Evolutionary conservation across 139 green algal genomes (phyloP).

Genomic region (Picochlorum sp.): DNA sequence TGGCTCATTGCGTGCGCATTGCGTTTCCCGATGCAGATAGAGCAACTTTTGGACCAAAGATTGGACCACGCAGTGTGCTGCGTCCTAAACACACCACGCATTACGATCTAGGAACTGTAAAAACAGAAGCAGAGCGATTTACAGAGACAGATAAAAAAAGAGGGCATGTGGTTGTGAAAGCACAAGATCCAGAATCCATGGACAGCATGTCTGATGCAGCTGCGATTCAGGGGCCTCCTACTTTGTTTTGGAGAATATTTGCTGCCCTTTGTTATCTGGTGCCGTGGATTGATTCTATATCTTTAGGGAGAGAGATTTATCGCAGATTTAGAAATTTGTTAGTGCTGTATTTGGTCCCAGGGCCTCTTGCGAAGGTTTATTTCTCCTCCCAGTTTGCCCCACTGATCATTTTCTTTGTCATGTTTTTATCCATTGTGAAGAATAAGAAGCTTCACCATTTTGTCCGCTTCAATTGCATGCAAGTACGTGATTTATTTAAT

Average conservation of each 20-base stretch:
- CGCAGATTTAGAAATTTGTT: slow-evolving; percentile 28
- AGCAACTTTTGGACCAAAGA: no score
- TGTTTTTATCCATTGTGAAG: slow-evolving; percentile 60
- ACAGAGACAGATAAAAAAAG: neutral
- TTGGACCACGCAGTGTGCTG: no score
- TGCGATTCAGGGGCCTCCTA: slow-evolving; percentile 20
- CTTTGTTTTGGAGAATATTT: slow-evolving; percentile 33
- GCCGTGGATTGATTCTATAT: slow-evolving; percentile 54
- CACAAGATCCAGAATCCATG: slow-evolving; percentile 9
- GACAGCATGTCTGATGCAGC: slow-evolving; percentile 3
- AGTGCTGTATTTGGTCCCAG: slow-evolving; percentile 32
- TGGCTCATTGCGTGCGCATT: no score
- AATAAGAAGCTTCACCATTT: slow-evolving; percentile 70
- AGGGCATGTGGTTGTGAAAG: neutral
- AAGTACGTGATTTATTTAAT: no score
- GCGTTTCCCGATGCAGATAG: no score
- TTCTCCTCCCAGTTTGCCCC: slow-evolving; percentile 53
- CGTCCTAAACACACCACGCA: no score
- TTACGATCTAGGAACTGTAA: no score
- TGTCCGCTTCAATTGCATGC: slow-evolving; percentile 70
- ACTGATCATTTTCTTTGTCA: slow-evolving; percentile 64
- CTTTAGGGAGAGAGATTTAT: slow-evolving; percentile 29
- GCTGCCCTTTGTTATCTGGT: slow-evolving; percentile 53
- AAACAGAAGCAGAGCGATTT: neutral
- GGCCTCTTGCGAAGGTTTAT: slow-evolving; percentile 39